A percentile compares a stretch with the other conserved stretches of the same genome.
phyloP scores from a whole-genome alignment of 495 filamentous ascomycete genomes.

The Saxophila tyrrhenica region DNA sequence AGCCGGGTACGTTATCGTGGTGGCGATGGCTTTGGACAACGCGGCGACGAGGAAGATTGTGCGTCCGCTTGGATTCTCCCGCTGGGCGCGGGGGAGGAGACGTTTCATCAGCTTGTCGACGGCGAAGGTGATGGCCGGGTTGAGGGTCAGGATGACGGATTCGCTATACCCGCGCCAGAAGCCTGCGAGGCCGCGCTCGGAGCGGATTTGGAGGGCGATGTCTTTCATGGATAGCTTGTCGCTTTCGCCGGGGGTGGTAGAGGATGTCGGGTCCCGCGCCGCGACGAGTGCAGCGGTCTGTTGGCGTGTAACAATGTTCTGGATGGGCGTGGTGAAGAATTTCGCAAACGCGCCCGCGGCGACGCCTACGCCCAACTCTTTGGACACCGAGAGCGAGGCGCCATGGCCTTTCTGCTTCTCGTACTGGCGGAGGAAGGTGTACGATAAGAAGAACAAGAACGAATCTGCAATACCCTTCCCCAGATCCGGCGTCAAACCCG shows the following conservation, averaged over 20 bases:
- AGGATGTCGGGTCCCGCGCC: conserved; percentile 9
- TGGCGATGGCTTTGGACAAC: conserved; percentile 67
- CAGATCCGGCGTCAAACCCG: conserved; percentile 60
- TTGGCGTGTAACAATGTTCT: conserved; percentile 73
- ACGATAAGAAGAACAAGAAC: conserved; percentile 78
- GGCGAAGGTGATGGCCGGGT: conserved; percentile 79
- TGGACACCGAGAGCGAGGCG: conserved; percentile 46
- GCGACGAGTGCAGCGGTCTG: conserved; percentile 51
- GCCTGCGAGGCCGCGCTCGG: conserved; percentile 62
- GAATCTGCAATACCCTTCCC: conserved; percentile 62
- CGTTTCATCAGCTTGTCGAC: conserved; percentile 62
- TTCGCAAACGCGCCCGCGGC: conserved; percentile 68
- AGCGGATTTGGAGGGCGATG: conserved; percentile 51
- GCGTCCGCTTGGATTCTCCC: conserved; percentile 36
- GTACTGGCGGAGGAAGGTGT: conserved; percentile 50
- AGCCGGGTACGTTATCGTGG: conserved; percentile 74
- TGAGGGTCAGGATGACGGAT: conserved; percentile 66
- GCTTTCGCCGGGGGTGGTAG: conserved; percentile 9
- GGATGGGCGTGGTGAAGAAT: conserved; percentile 67
- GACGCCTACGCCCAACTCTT: conserved; percentile 69
- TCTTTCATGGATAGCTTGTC: conserved; percentile 38
- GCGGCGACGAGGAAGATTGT: conserved; percentile 68
- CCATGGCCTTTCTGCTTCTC: conserved; percentile 31
- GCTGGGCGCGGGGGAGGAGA: conserved; percentile 37
- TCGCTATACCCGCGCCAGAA: conserved; percentile 92